Evolutionary conservation across 2,329 filamentous ascomycete genomes (phyloP).

Genomic region (Fusarium heterosporum): DNA sequence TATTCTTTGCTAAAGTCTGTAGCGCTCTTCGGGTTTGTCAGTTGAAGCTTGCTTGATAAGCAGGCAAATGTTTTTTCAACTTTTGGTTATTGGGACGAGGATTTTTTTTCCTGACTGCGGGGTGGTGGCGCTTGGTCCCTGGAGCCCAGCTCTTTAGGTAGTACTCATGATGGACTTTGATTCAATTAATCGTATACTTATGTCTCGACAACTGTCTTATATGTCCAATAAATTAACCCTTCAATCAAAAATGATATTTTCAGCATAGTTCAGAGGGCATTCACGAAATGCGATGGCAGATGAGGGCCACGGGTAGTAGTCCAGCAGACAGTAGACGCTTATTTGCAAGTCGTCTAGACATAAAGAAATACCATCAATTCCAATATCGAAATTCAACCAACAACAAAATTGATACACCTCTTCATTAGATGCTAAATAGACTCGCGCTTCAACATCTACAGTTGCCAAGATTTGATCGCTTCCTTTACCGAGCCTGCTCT

Average conservation of each 20-base stretch:
- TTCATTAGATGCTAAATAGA: no score
- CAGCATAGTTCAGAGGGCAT: not conserved
- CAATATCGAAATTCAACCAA: no score
- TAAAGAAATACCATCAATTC: no score
- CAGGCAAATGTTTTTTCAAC: conserved; percentile 40
- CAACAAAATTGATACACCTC: no score
- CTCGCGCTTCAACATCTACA: no score
- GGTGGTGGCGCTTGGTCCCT: conserved; percentile 40
- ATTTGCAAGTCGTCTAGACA: no score
- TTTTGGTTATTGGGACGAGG: conserved; percentile 35
- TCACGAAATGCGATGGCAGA: not conserved
- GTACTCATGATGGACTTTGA: conserved; percentile 12
- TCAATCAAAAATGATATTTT: not conserved
- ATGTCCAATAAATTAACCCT: not conserved
- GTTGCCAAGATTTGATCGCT: no score
- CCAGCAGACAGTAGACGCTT: no score
- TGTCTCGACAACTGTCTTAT: not conserved
- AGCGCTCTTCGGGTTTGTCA: conserved; percentile 25
- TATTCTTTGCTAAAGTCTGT: not conserved
- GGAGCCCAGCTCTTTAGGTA: conserved; percentile 16
- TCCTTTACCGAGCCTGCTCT: no score
- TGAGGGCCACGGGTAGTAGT: not conserved
- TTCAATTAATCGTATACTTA: not conserved
- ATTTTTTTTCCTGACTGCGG: conserved; percentile 47
- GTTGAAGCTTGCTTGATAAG: conserved; percentile 48